Percentiles rank a stretch among this genome's conserved stretches.
Conservation (phyloP, 441 rosid species). For the Kokia cookei region DNA sequence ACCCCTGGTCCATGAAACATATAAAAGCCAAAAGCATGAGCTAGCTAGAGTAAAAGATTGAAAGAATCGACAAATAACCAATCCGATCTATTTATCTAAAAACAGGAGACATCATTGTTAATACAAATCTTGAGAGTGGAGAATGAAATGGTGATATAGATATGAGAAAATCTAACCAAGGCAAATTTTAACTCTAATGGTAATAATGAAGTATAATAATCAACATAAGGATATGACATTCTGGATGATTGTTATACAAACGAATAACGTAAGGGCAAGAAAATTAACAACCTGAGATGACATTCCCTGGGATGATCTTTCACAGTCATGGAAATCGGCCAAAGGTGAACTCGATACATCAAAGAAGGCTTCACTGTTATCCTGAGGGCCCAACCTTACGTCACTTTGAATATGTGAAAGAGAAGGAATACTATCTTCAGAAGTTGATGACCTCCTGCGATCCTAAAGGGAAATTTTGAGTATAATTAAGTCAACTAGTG, state of each 20-base stretch:
- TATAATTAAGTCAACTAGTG: not conserved
- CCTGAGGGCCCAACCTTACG: constrained; percentile 46
- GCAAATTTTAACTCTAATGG: not conserved
- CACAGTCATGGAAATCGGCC: constrained; percentile 71
- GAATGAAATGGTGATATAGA: not conserved
- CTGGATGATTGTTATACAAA: not conserved
- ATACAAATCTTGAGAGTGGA: not conserved
- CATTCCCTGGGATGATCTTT: constrained; percentile 55
- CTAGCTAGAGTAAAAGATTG: not conserved
- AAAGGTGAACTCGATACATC: constrained; percentile 67
- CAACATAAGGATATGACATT: not conserved
- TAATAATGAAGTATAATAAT: not conserved
- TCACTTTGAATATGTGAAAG: constrained; percentile 35
- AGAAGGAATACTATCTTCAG: constrained; percentile 32
- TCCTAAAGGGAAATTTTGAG: constrained; percentile 43
- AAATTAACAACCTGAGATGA: constrained; percentile 51
- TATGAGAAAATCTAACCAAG: not conserved
- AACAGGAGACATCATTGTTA: not conserved
- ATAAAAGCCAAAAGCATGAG: not conserved
- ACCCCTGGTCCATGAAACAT: constrained; percentile 45
- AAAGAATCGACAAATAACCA: not conserved
- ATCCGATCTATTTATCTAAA: not conserved
- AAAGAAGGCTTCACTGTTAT: constrained; percentile 30
- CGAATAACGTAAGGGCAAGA: not conserved
- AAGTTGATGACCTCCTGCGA: constrained; percentile 31